Evolutionary conservation across 192 early-diverging fungal genomes (phyloP).

Genomic region (Gorgonomyces haynaldii): DNA sequence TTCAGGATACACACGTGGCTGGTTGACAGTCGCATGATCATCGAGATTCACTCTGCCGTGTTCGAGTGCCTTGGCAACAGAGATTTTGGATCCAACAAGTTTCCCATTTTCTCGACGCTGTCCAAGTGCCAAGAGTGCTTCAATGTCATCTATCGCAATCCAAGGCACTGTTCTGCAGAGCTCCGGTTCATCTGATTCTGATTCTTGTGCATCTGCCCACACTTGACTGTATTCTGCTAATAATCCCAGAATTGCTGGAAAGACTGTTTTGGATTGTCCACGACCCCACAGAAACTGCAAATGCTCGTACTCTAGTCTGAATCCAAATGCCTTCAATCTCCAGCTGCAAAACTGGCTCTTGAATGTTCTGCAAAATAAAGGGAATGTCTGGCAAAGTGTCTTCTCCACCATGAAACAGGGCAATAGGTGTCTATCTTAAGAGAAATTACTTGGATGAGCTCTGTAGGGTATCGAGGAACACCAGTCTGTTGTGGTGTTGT

Average conservation of each 20-base stretch:
- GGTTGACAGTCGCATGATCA: background rate
- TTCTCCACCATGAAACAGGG: constrained; percentile 79
- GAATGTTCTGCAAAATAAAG: constrained; percentile 21
- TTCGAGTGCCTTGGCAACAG: background rate
- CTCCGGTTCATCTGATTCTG: background rate
- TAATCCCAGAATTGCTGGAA: constrained; percentile 35
- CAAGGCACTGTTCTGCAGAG: constrained; percentile 19
- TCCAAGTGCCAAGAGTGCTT: constrained; percentile 15
- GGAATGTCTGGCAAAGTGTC: constrained; percentile 73
- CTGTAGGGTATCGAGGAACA: constrained; percentile 60
- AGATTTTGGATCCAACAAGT: constrained; percentile 5
- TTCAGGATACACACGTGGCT: too few relatives aligned
- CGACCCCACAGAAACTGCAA: constrained; percentile 41
- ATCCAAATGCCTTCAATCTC: constrained; percentile 34
- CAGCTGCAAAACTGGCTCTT: constrained; percentile 23
- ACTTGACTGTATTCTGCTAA: constrained; percentile 26
- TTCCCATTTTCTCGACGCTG: background rate
- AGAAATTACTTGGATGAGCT: constrained; percentile 65
- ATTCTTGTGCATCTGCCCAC: constrained; percentile 16
- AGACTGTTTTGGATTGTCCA: constrained; percentile 29
- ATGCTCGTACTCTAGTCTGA: constrained; percentile 68
- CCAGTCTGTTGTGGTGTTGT: constrained; percentile 33
- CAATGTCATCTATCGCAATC: constrained; percentile 20
- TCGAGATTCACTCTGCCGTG: constrained; percentile 1
- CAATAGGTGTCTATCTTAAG: too few relatives aligned